These are phyloP conservation scores for Trichophyton equinum DNA, from an alignment of 2,329 filamentous ascomycete genomes.

Conservation along the genomic window DNA sequence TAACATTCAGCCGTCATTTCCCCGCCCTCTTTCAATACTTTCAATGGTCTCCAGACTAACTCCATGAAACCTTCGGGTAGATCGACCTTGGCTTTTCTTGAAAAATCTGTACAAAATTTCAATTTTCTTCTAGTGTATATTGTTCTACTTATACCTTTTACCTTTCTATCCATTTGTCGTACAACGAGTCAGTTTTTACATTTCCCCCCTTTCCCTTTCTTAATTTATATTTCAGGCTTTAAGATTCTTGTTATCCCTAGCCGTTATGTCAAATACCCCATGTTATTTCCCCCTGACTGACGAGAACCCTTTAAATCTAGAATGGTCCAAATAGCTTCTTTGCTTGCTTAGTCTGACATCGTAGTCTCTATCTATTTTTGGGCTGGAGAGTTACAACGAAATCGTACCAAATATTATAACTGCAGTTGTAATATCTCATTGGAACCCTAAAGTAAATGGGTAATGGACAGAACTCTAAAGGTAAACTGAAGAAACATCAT, in stretches of 20 bases:
- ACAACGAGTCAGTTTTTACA: not conserved
- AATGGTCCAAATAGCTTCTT: not conserved
- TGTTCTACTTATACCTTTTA: conserved; percentile 7
- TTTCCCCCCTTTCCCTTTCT: not conserved
- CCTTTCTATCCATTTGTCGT: not conserved
- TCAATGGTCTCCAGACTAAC: not conserved
- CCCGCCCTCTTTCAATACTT: not conserved
- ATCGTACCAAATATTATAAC: not conserved
- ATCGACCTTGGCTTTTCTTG: not conserved
- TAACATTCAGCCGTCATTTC: not conserved
- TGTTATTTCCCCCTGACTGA: not conserved
- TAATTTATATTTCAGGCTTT: not conserved
- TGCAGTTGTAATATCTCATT: not conserved
- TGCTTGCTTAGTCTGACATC: not conserved
- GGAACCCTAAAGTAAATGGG: not conserved
- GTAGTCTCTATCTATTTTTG: not conserved
- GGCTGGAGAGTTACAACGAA: not conserved
- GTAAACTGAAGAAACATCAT: not conserved
- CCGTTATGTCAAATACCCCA: not conserved
- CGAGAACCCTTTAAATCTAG: not conserved
- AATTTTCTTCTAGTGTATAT: not conserved
- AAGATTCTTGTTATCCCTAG: not conserved
- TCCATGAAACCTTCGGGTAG: not conserved
- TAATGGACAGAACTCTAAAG: not conserved
- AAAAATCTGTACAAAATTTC: not conserved